Evolutionary conservation across 169 alveolate genomes (phyloP).

Genomic region (Plasmodium ovale): DNA sequence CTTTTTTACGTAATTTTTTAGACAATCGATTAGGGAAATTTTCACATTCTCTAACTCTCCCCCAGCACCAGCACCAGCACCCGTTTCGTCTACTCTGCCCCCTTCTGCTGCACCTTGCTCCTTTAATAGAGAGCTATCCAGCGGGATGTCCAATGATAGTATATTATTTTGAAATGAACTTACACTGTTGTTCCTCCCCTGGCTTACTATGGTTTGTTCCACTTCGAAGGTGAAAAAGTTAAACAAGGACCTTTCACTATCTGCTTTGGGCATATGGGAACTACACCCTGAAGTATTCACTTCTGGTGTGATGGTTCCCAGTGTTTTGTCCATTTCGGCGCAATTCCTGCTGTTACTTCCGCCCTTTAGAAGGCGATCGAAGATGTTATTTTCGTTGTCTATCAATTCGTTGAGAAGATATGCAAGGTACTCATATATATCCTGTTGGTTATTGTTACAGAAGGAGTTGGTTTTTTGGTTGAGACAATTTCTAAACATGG

Average conservation of each 20-base stretch:
- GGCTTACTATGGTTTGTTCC: constrained; percentile 41
- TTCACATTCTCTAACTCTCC: constrained; percentile 1
- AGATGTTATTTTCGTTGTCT: constrained; percentile 47
- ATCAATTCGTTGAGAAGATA: constrained; percentile 41
- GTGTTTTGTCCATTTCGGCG: neutral
- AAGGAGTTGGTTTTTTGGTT: constrained; percentile 31
- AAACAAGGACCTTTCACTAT: constrained; percentile 32
- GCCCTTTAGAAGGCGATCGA: constrained; percentile 14
- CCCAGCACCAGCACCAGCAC: neutral
- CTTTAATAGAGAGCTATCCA: constrained; percentile 31
- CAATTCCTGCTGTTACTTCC: neutral
- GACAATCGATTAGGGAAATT: constrained; percentile 45
- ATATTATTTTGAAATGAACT: constrained; percentile 64
- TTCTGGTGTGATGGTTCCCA: neutral
- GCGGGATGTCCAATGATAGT: constrained; percentile 47
- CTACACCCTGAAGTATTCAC: neutral
- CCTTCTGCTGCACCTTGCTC: neutral
- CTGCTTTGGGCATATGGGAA: neutral
- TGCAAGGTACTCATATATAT: constrained; percentile 39
- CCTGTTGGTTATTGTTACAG: constrained; percentile 70
- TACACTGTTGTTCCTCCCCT: constrained; percentile 6
- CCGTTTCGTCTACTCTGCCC: neutral
- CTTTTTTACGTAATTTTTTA: constrained; percentile 38
- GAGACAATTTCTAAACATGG: constrained; percentile 55
- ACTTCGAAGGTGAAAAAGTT: constrained; percentile 61